Evolutionary conservation across 306 rosid genomes (phyloP), one percentile per base, ranked within the genome.

Genomic region (Quercus glauca): DNA sequence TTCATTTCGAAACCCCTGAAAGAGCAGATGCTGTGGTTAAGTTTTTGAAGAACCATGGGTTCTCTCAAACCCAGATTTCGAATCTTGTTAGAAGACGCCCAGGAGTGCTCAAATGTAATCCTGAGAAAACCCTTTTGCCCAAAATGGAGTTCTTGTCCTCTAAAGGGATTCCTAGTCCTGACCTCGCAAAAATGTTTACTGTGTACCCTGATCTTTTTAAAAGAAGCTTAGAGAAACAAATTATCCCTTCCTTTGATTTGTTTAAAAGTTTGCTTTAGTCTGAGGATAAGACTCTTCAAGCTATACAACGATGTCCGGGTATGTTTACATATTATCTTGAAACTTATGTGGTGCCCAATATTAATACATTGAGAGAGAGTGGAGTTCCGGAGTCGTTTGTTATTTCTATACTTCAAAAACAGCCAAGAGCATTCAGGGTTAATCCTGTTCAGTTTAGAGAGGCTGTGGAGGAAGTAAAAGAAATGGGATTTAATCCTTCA

Each of bases 71-170:
- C 31, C 78, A 81, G n/a, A 71, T 82, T 1, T 71, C 69, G 6
- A 1, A 15, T 0, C 35, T 86, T 33, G 43, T 86, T 37, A 21
- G 21, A 52, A 5, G 6, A 17, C 17, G 0, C 31, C 89, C 87
- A 0, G 0, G 0, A 3, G 2, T 78, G 49, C 78, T 77, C 14
- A 10, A 1, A 7, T 61, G 51, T 4, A 18, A 81, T 5, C 76
- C 72, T 43, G 43, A 52, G 10, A 83, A 81, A 37, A 15, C 53
- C 29, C 15, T 85, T 43, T 58, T 58, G 15, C 89, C 87, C n/a
- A 88, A 88, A 23, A 8, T 88, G 37, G n/a, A 64, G 17, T 88
- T 88, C 56, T 67, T 88, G 35, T 49, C 35, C 33, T 71, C 85
- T 14, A 85, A 82, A 76, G 89, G 91, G 45, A 29, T 82, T 61